phyloP scores from a whole-genome alignment of 148 eudicot species.

The Persicaria tinctoria region DNA sequence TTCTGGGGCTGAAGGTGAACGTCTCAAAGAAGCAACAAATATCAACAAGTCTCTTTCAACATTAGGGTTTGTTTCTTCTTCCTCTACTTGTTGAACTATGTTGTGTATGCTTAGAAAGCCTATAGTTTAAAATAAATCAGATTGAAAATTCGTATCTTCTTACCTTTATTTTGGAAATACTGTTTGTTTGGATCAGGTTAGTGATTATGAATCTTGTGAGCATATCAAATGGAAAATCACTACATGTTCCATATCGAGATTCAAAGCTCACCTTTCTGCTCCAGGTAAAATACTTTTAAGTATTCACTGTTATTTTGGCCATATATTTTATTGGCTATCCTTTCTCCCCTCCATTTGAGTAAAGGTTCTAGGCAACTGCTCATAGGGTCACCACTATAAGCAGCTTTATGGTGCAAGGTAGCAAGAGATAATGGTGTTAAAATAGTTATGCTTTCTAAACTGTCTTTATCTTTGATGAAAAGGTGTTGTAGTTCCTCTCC shows the following conservation, averaged over 20 bases:
- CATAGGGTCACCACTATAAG: neutral
- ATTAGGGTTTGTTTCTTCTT: conserved; percentile 54
- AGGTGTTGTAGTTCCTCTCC: too few species aligned
- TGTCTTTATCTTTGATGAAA: too few species aligned
- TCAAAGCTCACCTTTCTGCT: conserved; percentile 97
- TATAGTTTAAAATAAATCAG: neutral
- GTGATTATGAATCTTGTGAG: conserved; percentile 97
- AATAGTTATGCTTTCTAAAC: too few species aligned
- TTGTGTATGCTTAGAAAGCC: neutral
- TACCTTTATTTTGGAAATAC: neutral
- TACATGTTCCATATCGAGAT: conserved; percentile 95
- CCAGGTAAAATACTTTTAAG: conserved; percentile 43
- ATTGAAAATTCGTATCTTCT: neutral
- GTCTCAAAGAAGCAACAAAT: conserved; percentile 94
- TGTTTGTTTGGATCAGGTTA: conserved; percentile 46
- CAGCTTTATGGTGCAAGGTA: too few species aligned
- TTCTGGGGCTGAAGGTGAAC: conserved; percentile 99
- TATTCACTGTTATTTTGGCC: too few species aligned
- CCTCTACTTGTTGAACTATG: neutral
- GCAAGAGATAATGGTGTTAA: too few species aligned
- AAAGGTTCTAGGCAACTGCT: neutral
- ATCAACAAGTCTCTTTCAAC: conserved; percentile 97
- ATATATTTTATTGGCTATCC: neutral
- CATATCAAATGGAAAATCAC: conserved; percentile 81
- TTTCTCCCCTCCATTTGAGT: neutral